Percentiles rank a stretch among this genome's conserved stretches.
Evolutionary conservation across 805 yeast species (phyloP).

Genomic region (Hanseniaspora valbyensis): DNA sequence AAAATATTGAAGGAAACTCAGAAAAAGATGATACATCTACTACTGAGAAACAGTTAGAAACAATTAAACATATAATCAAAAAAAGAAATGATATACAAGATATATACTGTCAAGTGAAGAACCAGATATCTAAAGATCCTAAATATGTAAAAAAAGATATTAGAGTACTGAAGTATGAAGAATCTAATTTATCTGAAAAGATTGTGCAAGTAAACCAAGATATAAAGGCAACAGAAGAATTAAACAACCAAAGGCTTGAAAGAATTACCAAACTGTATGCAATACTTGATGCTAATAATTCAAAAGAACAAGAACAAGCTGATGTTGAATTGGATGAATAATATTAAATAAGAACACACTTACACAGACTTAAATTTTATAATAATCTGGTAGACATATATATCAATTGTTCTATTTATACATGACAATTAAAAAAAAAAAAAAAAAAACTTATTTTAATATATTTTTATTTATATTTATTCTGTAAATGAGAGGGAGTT

Average conservation of each 20-base stretch:
- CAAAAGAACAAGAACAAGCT: background rate
- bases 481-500: slow-evolving; percentile 7
- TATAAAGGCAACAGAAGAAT: background rate
- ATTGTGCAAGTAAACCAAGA: background rate
- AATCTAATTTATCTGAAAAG: background rate
- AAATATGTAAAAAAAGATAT: background rate
- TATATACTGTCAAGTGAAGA: background rate
- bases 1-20: background rate
- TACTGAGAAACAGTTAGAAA: background rate
- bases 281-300: background rate
- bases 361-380: background rate
- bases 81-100: slow-evolving; percentile 8
- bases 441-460: no score
- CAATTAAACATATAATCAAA: slow-evolving; percentile 1
- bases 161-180: background rate
- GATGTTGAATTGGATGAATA: slow-evolving; percentile 1
- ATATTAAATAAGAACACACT: no score
- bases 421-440: background rate
- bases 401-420: no score
- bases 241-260: background rate
- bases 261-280: slow-evolving; percentile 3
- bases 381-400: background rate
- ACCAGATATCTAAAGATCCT: background rate
- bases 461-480: slow-evolving; percentile 1
- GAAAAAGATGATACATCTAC: background rate